Evolutionary conservation across 2,329 filamentous ascomycete species (phyloP).

Genomic region (Neopestalotiopsis sp.): DNA sequence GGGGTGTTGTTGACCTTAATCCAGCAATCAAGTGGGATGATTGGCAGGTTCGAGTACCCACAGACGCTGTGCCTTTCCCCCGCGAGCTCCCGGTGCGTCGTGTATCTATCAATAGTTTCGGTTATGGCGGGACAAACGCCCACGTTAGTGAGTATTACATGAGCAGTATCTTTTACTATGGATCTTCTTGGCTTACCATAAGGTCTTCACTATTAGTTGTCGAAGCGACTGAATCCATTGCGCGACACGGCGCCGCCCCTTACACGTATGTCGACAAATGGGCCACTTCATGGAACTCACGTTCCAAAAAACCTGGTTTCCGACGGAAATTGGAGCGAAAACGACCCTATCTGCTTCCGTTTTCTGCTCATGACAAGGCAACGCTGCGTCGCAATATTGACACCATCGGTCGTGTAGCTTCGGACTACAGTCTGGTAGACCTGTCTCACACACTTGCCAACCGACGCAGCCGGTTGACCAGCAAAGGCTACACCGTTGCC

Average conservation of each 20-base stretch:
- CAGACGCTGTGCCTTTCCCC: neutral
- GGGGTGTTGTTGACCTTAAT: neutral
- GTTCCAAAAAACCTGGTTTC: no score
- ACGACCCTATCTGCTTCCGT: constrained; percentile 27
- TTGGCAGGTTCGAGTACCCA: no score
- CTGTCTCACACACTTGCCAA: constrained; percentile 34
- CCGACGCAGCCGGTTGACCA: constrained; percentile 32
- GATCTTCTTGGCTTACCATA: neutral
- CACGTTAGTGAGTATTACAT: constrained; percentile 23
- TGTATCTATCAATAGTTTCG: constrained; percentile 27
- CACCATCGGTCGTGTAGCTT: constrained; percentile 18
- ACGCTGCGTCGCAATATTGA: constrained; percentile 31
- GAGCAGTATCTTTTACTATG: neutral
- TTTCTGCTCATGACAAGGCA: constrained; percentile 33
- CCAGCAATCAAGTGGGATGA: neutral
- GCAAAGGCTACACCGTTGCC: constrained; percentile 29
- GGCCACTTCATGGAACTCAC: neutral
- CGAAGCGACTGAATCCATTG: neutral
- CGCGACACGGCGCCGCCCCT: no score
- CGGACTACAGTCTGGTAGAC: constrained; percentile 22
- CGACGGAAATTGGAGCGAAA: no score
- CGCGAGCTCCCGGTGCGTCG: constrained; percentile 19
- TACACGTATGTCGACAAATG: no score
- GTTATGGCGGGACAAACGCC: constrained; percentile 28
- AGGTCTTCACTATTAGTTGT: neutral